Base-by-base conservation (phyloP, 331 rosid genomes). In the Rosa hybrid region DNA sequence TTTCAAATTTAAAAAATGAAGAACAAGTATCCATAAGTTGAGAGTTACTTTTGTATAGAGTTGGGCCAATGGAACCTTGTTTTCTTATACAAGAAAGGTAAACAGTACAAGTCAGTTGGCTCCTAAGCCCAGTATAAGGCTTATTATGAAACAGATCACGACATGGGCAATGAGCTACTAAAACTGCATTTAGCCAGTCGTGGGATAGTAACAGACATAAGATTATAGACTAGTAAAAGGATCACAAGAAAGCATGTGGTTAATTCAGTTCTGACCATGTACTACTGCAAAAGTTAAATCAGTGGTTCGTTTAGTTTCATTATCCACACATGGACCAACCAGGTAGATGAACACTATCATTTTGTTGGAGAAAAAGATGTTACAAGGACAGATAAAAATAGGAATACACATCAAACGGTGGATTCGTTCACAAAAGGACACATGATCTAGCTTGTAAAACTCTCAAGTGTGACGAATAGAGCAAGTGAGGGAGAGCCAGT, bases 71-170 rank as follows among this genome's bases (percentile, higher is more conserved):
- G 1, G 20, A 74, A 41, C 74, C 48, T 11, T 80, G 39, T 34
- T 30, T 46, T 8, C 41, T 73, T 72, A 25, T 56, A 68, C 51
- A 76, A 65, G 34, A 81, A 51, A 60, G 81, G 45, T 5, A 49
- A 38, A 38, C 21, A 39, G 7, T 7, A 20, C 50, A 41, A 71
- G 6, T 4, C 62, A 50, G 20, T 2, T 21, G 30, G 78, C 72
- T 68, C 10, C 27, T 18, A 4, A 38, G 48, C 12, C 21, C n/a
- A 46, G 41, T 46, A 51, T 49, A 45, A 70, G 71, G 59, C 12
- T 68, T 46, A 57, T 50, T 30, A 69, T 23, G 42, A 12, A 5
- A 25, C 14, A 72, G 85, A 17, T 27, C 59, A 44, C 4, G 27
- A 27, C n/a, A 70, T 27, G 4, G 44, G 57, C 17, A 23, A 38